Conservation (phyloP, 2,329 filamentous ascomycete genomes). For the Trichoderma brevicompactum region DNA sequence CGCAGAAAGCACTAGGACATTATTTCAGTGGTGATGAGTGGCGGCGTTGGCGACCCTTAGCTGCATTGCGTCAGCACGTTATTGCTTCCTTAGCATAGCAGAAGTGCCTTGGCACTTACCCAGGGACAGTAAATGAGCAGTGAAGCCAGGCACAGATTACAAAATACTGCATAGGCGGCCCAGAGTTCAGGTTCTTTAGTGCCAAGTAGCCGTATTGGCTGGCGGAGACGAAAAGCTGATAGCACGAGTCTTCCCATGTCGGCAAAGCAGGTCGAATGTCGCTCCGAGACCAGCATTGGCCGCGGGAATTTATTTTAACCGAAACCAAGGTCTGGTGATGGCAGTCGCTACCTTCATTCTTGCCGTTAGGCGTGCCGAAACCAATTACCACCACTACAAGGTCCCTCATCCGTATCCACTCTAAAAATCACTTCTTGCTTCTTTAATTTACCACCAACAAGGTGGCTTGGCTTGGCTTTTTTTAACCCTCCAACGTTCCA, state of each 20-base stretch:
- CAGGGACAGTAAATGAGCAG: background rate
- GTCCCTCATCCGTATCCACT: background rate
- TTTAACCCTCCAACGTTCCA: slow-evolving; percentile 6
- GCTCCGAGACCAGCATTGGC: slow-evolving; percentile 16
- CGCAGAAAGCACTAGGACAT: slow-evolving; percentile 2
- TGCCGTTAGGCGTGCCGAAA: slow-evolving; percentile 11
- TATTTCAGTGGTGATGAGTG: slow-evolving; percentile 5
- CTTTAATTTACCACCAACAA: slow-evolving; percentile 16
- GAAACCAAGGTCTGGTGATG: slow-evolving; percentile 22
- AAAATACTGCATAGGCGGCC: background rate
- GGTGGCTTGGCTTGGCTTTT: slow-evolving; percentile 16
- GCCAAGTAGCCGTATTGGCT: slow-evolving; percentile 5
- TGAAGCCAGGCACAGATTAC: slow-evolving; percentile 8
- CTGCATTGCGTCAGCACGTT: slow-evolving; percentile 25
- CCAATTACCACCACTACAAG: background rate
- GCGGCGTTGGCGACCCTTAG: slow-evolving; percentile 10
- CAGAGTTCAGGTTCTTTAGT: background rate
- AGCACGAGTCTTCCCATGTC: slow-evolving; percentile 3
- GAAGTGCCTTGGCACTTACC: slow-evolving; percentile 23
- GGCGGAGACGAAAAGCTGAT: slow-evolving; percentile 14
- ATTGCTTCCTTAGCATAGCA: slow-evolving; percentile 12
- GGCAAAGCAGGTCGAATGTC: slow-evolving; percentile 19
- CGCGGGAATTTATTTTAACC: slow-evolving; percentile 25
- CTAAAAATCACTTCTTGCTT: background rate
- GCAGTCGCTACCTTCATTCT: slow-evolving; percentile 12